Evolutionary conservation across 2,329 filamentous ascomycete species (phyloP), one percentile per base, ranked within the genome.

Genomic region (Hymenoscyphus repandus): DNA sequence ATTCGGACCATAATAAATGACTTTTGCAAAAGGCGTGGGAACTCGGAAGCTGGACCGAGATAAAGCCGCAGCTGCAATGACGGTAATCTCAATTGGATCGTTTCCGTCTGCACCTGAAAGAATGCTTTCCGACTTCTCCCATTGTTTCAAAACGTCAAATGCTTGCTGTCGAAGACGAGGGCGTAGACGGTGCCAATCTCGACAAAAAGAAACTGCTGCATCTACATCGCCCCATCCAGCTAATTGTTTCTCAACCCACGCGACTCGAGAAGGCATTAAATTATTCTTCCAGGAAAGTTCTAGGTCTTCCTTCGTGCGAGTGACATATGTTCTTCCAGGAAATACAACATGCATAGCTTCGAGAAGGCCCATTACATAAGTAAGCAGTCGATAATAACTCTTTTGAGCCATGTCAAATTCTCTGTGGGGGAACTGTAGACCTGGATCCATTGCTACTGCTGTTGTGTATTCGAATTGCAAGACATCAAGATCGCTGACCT

Each of bases 161-260:
- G 56, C 52, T 36, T 56, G 44, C 5, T 31, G 27, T 37, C 50
- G 46, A 12, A 60, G 33, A 6, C 22, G 20, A 33, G 45, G 51
- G 7, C 37, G 49, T 5, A 49, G 37, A 7, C 38, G 41, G 30
- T 54, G 50, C 50, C 46, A 58, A 17, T 58, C 47, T 43, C 58
- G 30, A 30, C 56, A 54, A 15, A n/a, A 42, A 10, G 37, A 27
- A 10, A 54, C 45, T 3, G 54, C 49, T 17, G 46, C 33, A 37
- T 59, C 55, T 17, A 58, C 42, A 6, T 51, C 47, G 11, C 47
- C 44, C 57, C 55, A 58, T 7, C 20, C 45, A n/a, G 53, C 50
- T 20, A 61, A 22, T 45, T 58, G 57, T 15, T 56, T 56, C 39
- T 59, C 54, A 10, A 59, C 32, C 55, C 55, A 61, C 13, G 58